These are phyloP conservation scores for Leucosporidium scottii DNA, from an alignment of 768 basidiomycete species.

Conservation along the genomic window DNA sequence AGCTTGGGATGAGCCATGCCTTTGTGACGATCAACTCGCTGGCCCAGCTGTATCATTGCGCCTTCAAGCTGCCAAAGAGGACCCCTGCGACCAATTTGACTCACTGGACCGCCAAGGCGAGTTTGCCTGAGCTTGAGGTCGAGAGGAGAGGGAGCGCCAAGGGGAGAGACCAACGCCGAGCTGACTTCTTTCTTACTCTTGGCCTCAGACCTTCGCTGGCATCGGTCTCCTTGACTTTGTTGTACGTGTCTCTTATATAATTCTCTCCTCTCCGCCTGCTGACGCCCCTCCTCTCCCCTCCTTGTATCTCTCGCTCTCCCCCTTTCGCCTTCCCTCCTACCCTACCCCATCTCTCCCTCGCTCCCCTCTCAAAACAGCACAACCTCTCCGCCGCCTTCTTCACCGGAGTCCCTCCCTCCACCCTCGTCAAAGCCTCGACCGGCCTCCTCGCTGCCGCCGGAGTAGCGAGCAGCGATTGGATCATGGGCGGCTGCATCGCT, in stretches of 20 bases:
- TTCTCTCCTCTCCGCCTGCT: no score
- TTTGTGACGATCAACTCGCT: not conserved
- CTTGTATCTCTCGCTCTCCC: not conserved
- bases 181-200: not conserved
- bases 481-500: not conserved
- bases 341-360: not conserved
- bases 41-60: not conserved
- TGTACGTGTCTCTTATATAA: not conserved
- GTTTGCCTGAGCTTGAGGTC: not conserved
- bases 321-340: not conserved
- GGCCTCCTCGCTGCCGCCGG: not conserved
- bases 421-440: not conserved
- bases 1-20: not conserved
- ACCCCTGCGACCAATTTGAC: not conserved
- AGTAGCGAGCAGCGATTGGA: not conserved
- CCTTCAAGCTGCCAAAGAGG: not conserved
- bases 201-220: not conserved
- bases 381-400: not conserved
- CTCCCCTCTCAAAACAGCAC: not conserved
- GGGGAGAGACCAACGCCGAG: not conserved
- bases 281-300: not conserved
- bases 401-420: not conserved
- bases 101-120: not conserved
- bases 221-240: constrained; percentile 1
- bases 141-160: no score